Evolutionary conservation across 345 rosid genomes (phyloP).

Genomic region (Melaleuca quinquenervia): DNA sequence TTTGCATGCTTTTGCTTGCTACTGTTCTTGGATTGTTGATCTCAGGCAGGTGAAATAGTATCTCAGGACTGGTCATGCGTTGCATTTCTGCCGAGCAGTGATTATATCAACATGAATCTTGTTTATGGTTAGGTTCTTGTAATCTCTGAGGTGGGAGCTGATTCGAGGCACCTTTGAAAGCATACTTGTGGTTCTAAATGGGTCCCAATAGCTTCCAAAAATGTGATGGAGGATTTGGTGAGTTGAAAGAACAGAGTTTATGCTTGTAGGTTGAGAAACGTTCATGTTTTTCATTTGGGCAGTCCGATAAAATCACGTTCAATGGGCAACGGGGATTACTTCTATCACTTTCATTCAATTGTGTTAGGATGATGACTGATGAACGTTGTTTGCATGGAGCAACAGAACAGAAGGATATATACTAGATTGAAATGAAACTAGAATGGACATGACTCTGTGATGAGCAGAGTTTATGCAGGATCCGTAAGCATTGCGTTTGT

Average conservation of each 20-base stretch:
- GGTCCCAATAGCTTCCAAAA: not conserved
- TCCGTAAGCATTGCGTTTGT: not conserved
- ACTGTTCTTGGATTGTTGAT: not conserved
- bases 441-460: not conserved
- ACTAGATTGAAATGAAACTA: not conserved
- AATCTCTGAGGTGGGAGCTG: not conserved
- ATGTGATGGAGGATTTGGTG: not conserved
- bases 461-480: not conserved
- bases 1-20: not conserved
- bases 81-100: not conserved
- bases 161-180: not conserved
- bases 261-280: not conserved
- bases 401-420: not conserved
- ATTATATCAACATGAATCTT: not conserved
- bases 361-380: not conserved
- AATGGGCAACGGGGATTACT: not conserved
- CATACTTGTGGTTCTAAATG: not conserved
- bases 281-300: not conserved
- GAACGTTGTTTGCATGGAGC: not conserved
- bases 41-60: not conserved
- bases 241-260: not conserved
- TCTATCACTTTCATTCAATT: not conserved
- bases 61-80: not conserved
- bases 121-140: not conserved
- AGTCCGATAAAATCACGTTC: not conserved